Base-by-base conservation (phyloP, 345 rosid species). In the Linum trigynum region DNA sequence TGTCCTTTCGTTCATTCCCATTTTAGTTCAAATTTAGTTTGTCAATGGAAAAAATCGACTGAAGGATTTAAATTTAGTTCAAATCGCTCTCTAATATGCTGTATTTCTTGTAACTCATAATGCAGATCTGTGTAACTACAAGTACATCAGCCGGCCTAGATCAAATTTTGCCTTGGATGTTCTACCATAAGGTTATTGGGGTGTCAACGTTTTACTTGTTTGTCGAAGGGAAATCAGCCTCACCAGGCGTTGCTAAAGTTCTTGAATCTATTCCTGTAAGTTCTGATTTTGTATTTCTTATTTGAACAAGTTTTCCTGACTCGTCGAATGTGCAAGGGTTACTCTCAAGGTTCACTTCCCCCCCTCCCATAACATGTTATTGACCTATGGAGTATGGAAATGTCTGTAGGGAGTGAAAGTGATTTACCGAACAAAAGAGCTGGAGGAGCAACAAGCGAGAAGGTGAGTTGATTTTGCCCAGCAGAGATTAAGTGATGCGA, bases 401-500 rank as follows among this genome's bases (percentile, higher is more conserved):
- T 76, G 16, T 76, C 68, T 65, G 62, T 51, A 69, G 73, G 77
- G 77, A 17, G 73, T 74, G 36, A 74, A 69, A 65, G 66, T 74
- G 53, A 66, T 69, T 32, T 74, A 69, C 57, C 60, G 73, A 57
- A 74, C 77, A 55, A 74, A 56, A 65, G 73, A 65, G 73, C 67
- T 74, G n/a, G 77, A 74, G 64, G 73, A 74, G 67, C 70, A 74
- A 65, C 77, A 74, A 57, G 73, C 77, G 7, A 74, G 57, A 65
- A 74, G 77, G 73, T 65, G 5, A 43, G 69, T 48, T 68, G 32
- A 2, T 63, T 41, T 35, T 45, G n/a, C n/a, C 39, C 8, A 1
- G 23, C 7, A 1, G 8, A n/a, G 64, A 64, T 8, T n/a, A n/a
- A n/a, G n/a, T 39, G n/a, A 12, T 67, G 55, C 17, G 48, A 59